These are phyloP conservation scores for Solidago caesia DNA, from an alignment of 129 eudicot genomes.

Conservation along the genomic window DNA sequence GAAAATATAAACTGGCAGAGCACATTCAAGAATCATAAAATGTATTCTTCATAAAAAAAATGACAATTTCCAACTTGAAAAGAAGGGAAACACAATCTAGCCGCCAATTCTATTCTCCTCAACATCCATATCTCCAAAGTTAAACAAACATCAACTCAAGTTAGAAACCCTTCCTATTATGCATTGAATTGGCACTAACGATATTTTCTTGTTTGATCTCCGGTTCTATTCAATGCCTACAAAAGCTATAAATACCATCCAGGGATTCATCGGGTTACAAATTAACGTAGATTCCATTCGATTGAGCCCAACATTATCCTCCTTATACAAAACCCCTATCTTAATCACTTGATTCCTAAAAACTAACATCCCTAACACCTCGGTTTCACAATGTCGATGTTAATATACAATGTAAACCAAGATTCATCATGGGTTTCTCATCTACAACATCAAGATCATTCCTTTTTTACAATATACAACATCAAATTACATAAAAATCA, in stretches of 20 bases:
- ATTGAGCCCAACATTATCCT: constrained; percentile 7
- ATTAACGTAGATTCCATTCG: background rate
- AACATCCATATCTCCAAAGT: background rate
- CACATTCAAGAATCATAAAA: background rate
- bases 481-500: constrained; percentile 2
- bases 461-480: background rate
- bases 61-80: background rate
- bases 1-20: background rate
- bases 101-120: background rate
- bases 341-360: background rate
- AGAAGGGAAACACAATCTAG: background rate
- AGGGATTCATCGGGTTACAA: background rate
- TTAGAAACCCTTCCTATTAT: background rate
- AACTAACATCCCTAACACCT: constrained; percentile 17
- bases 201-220: background rate
- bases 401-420: constrained; percentile 11
- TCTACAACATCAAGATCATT: constrained; percentile 11
- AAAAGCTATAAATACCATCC: background rate
- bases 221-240: background rate
- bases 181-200: background rate
- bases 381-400: constrained; percentile 18
- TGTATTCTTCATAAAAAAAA: background rate
- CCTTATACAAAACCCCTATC: constrained; percentile 20
- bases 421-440: constrained; percentile 15
- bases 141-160: background rate